Evolutionary conservation across 2,329 filamentous ascomycete species (phyloP).

Genomic region (Akanthomyces dipterigenus): DNA sequence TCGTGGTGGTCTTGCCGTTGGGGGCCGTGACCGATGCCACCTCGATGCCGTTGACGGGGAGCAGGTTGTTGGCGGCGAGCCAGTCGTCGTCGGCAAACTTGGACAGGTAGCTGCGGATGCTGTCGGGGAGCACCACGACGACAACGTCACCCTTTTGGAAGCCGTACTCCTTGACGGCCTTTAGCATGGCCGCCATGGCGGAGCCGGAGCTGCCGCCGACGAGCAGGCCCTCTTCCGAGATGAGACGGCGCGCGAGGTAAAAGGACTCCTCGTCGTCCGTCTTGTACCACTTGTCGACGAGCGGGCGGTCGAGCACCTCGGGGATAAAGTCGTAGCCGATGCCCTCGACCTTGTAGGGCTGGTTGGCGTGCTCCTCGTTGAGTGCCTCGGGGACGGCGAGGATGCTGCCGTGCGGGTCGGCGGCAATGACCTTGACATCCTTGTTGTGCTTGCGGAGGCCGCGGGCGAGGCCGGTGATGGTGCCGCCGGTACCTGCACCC

Average conservation of each 20-base stretch:
- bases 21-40: constrained; percentile 35
- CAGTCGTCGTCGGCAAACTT: constrained; percentile 99
- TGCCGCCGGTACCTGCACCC: constrained; percentile 91
- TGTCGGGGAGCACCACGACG: constrained; percentile 88
- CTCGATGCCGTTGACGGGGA: constrained; percentile 53
- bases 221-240: constrained; percentile 87
- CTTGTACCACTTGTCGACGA: constrained; percentile 96
- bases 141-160: constrained; percentile 79
- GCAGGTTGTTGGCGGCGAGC: constrained; percentile 91
- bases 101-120: constrained; percentile 92
- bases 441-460: constrained; percentile 84
- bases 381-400: constrained; percentile 73
- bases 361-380: constrained; percentile 74
- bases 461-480: constrained; percentile 80
- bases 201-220: constrained; percentile 92
- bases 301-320: constrained; percentile 74
- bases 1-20: constrained; percentile 28
- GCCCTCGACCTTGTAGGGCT: constrained; percentile 94
- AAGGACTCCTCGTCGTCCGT: constrained; percentile 92
- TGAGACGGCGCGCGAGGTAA: constrained; percentile 79
- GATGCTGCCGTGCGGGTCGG: constrained; percentile 88
- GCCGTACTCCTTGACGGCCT: constrained; percentile 68
- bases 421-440: constrained; percentile 81
- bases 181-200: constrained; percentile 75
- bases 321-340: constrained; percentile 99